Base-by-base conservation (phyloP, 306 rosid species). In the Spatholobus suberectus region DNA sequence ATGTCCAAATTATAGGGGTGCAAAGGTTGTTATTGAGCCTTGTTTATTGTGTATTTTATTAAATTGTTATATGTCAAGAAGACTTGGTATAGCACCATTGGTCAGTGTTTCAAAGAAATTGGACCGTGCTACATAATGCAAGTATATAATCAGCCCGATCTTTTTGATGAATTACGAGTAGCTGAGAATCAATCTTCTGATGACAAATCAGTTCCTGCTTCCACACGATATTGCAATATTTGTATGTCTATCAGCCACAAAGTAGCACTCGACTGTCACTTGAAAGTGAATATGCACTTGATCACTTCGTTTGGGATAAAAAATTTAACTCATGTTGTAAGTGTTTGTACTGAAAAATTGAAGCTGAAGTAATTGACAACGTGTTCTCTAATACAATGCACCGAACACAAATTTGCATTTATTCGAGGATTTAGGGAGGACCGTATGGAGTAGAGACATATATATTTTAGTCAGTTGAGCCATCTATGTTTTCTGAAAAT, bases 401-500 rank as follows among this genome's bases (percentile, higher is more conserved):
- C 15, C 37, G 11, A 49, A 26, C 12, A 63, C 24, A 35, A 32
- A 15, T 2, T 35, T 29, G 29, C 76, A 47, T 82, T 68, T 34
- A 76, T 58, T 38, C 14, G n/a, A n/a, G n/a, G 6, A 13, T 65
- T 57, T 61, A 44, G 46, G 24, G 15, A 34, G 73, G 69, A 34
- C 26, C 57, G 20, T 1, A 10, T 26, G 49, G 67, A 11, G 63
- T 27, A 15, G 49, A 37, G 40, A 81, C 46, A 67, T 21, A 20
- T 54, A 46, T 8, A 66, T 32, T 68, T 82, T 82, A 80, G 59
- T 84, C 82, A 58, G 59, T 70, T 34, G 61, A 83, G 38, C 70
- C 82, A 34, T 85, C 76, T 11, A 83, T 80, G 65, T 84, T 83
- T 40, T 89, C 92, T 5, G 96, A 92, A 78, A 92, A 92, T 43